Conservation (phyloP, 805 yeast genomes). For the Kluyveromyces siamensis region DNA sequence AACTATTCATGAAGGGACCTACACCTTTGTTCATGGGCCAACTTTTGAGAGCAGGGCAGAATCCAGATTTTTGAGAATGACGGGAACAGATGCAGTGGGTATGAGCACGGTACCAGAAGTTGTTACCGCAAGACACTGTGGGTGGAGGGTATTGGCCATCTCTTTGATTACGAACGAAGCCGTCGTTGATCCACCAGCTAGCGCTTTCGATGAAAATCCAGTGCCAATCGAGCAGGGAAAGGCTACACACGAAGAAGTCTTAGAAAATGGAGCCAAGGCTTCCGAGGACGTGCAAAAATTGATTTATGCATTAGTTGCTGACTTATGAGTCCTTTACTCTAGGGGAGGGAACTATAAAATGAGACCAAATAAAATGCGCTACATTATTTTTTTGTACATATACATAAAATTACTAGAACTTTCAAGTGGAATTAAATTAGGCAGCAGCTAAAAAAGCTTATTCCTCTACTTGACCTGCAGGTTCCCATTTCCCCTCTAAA, state of each 20-base stretch:
- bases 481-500: conserved; percentile 88
- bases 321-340: conserved; percentile 10
- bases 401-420: neutral
- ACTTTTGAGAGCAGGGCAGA: conserved; percentile 92
- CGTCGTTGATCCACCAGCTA: conserved; percentile 58
- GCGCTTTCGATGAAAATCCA: conserved; percentile 50
- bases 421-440: neutral
- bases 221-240: conserved; percentile 55
- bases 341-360: too few relatives aligned
- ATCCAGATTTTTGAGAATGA: conserved; percentile 54
- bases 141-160: conserved; percentile 72
- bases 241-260: conserved; percentile 89
- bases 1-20: conserved; percentile 75
- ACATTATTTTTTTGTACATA: neutral
- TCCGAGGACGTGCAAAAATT: conserved; percentile 70
- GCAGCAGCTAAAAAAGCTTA: conserved; percentile 21
- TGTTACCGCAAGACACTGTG: conserved; percentile 82
- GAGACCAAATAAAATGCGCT: neutral
- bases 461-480: conserved; percentile 93
- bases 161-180: conserved; percentile 82
- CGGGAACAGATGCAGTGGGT: conserved; percentile 94
- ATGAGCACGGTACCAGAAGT: conserved; percentile 98
- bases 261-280: conserved; percentile 72
- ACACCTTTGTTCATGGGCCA: conserved; percentile 84
- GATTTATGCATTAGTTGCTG: conserved; percentile 52